Evolutionary conservation across 2,329 filamentous ascomycete species (phyloP), one percentile per base, ranked within the genome.

Genomic region (Fusarium luffae): DNA sequence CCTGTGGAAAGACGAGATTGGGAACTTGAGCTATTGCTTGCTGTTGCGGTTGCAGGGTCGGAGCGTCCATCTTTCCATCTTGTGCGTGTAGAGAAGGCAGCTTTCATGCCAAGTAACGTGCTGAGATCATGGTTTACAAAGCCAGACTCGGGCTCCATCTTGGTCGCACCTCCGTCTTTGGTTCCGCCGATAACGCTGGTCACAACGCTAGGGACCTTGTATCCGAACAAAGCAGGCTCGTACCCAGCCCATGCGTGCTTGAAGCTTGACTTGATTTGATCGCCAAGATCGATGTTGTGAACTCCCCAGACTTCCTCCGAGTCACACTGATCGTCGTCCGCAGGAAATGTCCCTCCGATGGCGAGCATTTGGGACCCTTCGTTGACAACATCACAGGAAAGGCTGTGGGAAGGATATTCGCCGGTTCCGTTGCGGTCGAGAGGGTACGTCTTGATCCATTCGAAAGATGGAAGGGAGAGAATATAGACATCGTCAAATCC

Each of bases 381-480:
- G 14, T 56, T 56, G 23, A 56, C 12, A 10, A 56, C n/a, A 5
- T 56, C 54, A 8, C 54, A 56, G 4, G 54, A 56, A 7, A 56
- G n/a, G 6, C 54, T 56, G 23, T 56, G 54, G 2, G 55, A 58
- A 2, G 55, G 55, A 18, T 43, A 58, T 7, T 58, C 51, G 11
- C 55, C 55, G 7, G 55, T 58, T 3, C 48, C 55, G 8, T 54
- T 58, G 13, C 51, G 48, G 32, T 58, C 48, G 8, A 58, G 55
- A 27, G 55, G 55, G 19, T 58, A 58, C 13, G 32, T 58, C 3
- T 58, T 58, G 27, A 54, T 58, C 55, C 55, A 58, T 21, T 37
- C 34, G 10, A 37, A 37, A 3, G 34, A 37, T 37, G 34, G 34
- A 37, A 37, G 34, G 34, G 34, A 58, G 2, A 58, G 32, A 7